Base-by-base conservation (phyloP, 2,329 filamentous ascomycete species). In the Fusarium chaquense region DNA sequence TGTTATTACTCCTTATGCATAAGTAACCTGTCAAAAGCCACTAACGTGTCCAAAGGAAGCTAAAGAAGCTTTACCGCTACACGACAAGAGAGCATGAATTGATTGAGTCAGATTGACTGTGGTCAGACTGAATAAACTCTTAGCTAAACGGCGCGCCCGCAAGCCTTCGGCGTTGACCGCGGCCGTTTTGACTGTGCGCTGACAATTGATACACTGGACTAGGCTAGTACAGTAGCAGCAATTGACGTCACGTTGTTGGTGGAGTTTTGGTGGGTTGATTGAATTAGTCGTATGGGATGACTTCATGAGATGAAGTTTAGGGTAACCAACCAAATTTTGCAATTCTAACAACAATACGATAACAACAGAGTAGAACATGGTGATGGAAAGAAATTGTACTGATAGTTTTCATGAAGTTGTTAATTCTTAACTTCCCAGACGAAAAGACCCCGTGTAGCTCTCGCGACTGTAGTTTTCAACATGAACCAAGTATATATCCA, bases 181-280 rank as follows among this genome's bases (percentile, higher is more conserved):
- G 33, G 35, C 22, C 33, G 47, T 51, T 38, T 36, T 38, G 9
- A 7, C 28, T 6, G 47, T 18, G 49, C 49, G 30, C 33, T 51
- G 49, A 51, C 12, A 9, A 6, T 36, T 28, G 22, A 12, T 12
- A 13, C 9, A 26, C 18, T 16, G 28, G 18, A 24, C 22, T 20
- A 16, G 36, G 12, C 36, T 40, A 20, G n/a, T 12, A n/a, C n/a
- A 18, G 6, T 13, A 8, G 7, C 26, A 8, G 7, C 26, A 12
- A 30, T 51, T 51, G 47, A 51, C 49, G 49, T 51, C 49, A 51
- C 18, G n/a, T 15, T 32, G 12, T 46, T 12, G 16, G 47, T 51
- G 47, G 47, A 50, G 32, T 28, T 49, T 15, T 9, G 10, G 26
- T 12, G 20, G 46, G 20, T 20, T 20, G 20, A 20, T 20, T 20